Conservation (phyloP, 2,329 filamentous ascomycete species). For the Aspergillus uvarum region DNA sequence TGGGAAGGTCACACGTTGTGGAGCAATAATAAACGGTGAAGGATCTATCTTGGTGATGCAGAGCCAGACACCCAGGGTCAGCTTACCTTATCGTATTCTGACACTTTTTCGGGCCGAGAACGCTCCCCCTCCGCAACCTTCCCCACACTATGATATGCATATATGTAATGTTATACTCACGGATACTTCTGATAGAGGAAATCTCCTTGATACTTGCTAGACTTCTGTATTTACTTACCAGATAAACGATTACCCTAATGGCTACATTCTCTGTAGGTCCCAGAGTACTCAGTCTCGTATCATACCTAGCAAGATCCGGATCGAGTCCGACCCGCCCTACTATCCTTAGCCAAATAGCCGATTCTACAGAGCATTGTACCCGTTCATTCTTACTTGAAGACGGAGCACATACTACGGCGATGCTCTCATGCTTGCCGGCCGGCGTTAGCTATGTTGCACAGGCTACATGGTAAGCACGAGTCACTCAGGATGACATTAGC, state of each 20-base stretch:
- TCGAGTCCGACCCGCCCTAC: too few species aligned
- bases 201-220: too few species aligned
- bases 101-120: too few species aligned
- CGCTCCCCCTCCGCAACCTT: too few species aligned
- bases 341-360: slow-evolving; percentile 6
- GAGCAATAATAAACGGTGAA: not conserved
- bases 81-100: too few species aligned
- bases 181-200: too few species aligned
- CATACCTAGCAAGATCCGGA: too few species aligned
- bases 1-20: not conserved
- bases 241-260: slow-evolving; percentile 28
- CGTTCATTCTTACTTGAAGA: slow-evolving; percentile 71
- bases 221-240: too few species aligned
- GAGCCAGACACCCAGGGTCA: not conserved
- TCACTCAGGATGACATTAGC: slow-evolving; percentile 65
- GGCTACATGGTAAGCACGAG: slow-evolving; percentile 56
- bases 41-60: not conserved
- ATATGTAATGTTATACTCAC: too few species aligned
- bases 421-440: slow-evolving; percentile 60
- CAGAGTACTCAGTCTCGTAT: not conserved
- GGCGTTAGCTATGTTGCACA: slow-evolving; percentile 62
- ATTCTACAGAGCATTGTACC: slow-evolving; percentile 60
- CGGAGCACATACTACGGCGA: slow-evolving; percentile 72
- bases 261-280: slow-evolving; percentile 50
- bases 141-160: too few species aligned